A percentile compares a stretch with the other conserved stretches of the same genome.
These are phyloP conservation scores for Blastobotrys peoriensis DNA, from an alignment of 805 yeast genomes.

Conservation along the genomic window DNA sequence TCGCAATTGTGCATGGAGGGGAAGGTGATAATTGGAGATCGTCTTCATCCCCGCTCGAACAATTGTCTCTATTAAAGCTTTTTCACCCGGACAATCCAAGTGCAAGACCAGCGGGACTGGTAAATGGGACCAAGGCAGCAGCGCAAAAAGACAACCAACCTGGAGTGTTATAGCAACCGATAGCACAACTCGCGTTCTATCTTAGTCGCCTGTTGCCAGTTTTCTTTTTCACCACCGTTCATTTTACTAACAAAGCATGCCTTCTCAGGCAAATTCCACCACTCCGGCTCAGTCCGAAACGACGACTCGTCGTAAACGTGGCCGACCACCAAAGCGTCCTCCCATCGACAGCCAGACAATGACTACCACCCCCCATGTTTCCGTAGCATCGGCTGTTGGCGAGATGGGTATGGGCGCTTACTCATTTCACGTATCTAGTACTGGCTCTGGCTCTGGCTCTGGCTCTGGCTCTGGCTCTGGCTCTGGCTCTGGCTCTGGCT, in stretches of 20 bases:
- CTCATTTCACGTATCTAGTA: conserved; percentile 9
- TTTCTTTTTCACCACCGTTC: too few species aligned
- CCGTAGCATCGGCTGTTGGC: conserved; percentile 7
- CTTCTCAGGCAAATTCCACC: too few species aligned
- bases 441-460: too few species aligned
- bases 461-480: not conserved
- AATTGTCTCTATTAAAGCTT: not conserved
- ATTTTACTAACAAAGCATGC: too few species aligned
- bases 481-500: conserved; percentile 2
- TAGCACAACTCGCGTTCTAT: too few species aligned
- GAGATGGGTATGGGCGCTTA: conserved; percentile 1
- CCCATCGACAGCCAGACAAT: conserved; percentile 20
- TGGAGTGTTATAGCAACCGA: too few species aligned
- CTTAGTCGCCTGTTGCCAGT: too few species aligned
- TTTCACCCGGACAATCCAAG: too few species aligned
- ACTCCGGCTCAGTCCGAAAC: not conserved
- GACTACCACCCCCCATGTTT: conserved; percentile 16
- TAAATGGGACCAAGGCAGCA: too few species aligned
- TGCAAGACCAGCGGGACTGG: too few species aligned
- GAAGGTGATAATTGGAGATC: not conserved
- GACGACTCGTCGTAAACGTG: conserved; percentile 10
- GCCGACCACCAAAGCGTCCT: conserved; percentile 20
- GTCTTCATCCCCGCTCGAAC: not conserved
- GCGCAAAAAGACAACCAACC: too few species aligned
- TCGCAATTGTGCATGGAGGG: not conserved